phyloP scores from a whole-genome alignment of 306 rosid species.

The Cucurbita pepo region DNA sequence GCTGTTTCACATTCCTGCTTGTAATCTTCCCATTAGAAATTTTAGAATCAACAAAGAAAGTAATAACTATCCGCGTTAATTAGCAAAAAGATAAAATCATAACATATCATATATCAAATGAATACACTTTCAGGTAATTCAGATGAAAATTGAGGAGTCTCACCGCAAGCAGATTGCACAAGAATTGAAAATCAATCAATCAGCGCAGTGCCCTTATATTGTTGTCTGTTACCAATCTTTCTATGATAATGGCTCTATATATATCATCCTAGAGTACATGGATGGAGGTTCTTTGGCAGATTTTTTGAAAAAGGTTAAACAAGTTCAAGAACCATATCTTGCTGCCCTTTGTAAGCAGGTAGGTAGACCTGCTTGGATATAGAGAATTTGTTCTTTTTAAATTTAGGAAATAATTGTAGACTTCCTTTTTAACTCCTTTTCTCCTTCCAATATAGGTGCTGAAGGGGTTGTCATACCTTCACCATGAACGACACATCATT shows the following conservation, averaged over 20 bases:
- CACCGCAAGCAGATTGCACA: slow-evolving; percentile 68
- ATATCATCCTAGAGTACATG: slow-evolving; percentile 97
- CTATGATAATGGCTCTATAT: slow-evolving; percentile 69
- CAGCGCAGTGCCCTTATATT: slow-evolving; percentile 78
- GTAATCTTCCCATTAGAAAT: neutral
- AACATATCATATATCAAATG: neutral
- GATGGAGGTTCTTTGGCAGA: slow-evolving; percentile 96
- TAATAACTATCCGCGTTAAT: neutral
- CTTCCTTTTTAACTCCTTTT: slow-evolving; percentile 2
- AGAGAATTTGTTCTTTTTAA: neutral
- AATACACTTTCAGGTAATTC: slow-evolving; percentile 49
- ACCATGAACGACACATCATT: slow-evolving; percentile 78
- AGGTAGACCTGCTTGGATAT: slow-evolving; percentile 5
- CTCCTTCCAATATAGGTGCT: slow-evolving; percentile 49
- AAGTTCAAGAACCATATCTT: slow-evolving; percentile 65
- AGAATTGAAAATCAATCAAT: slow-evolving; percentile 86
- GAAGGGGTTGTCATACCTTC: slow-evolving; percentile 80
- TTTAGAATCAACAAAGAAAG: neutral
- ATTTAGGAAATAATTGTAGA: neutral
- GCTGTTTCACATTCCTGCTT: neutral
- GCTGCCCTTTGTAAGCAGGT: slow-evolving; percentile 91
- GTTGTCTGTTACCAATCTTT: slow-evolving; percentile 82
- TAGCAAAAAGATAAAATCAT: neutral
- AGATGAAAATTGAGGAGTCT: slow-evolving; percentile 82
- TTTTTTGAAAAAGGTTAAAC: slow-evolving; percentile 65